Percentiles rank a stretch among this genome's conserved stretches.
phyloP scores from a whole-genome alignment of 2,329 filamentous ascomycete genomes.

The Claviceps citrina region DNA sequence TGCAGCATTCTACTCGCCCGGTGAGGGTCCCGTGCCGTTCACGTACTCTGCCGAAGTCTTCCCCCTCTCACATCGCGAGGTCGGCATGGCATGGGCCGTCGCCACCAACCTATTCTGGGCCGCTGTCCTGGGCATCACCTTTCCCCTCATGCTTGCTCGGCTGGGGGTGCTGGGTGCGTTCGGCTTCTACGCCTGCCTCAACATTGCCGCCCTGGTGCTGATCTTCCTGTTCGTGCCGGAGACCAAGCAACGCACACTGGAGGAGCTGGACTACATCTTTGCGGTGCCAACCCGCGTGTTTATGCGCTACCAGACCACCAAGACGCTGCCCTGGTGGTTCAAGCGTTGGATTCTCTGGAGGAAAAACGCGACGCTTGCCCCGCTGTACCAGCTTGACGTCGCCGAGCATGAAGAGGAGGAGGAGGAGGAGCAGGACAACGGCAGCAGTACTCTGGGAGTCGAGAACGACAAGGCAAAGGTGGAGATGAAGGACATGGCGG shows the following conservation, averaged over 20 bases:
- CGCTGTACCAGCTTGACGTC: conserved; percentile 27
- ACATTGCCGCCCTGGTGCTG: conserved; percentile 37
- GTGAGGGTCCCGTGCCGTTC: conserved; percentile 52
- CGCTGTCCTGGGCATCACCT: conserved; percentile 46
- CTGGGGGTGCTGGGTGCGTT: conserved; percentile 34
- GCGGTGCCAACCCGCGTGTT: conserved; percentile 43
- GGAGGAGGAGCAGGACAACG: conserved; percentile 11
- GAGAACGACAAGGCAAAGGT: conserved; percentile 24
- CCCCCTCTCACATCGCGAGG: conserved; percentile 53
- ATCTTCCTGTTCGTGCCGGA: conserved; percentile 43
- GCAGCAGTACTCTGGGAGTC: conserved; percentile 16
- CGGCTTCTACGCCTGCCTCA: conserved; percentile 39
- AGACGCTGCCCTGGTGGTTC: conserved; percentile 45
- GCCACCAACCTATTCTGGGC: conserved; percentile 49
- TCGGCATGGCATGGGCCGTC: conserved; percentile 56
- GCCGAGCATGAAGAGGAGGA: conserved; percentile 17
- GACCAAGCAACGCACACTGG: conserved; percentile 40
- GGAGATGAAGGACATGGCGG: conserved; percentile 23
- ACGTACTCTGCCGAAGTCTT: conserved; percentile 56
- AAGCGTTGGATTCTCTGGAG: conserved; percentile 40
- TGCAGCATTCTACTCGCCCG: conserved; percentile 31
- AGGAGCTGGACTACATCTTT: conserved; percentile 45
- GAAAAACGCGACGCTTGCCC: conserved; percentile 24
- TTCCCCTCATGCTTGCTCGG: conserved; percentile 37
- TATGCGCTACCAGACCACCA: conserved; percentile 39